phyloP scores from a whole-genome alignment of 2,329 filamentous ascomycete species.

The Corynespora cassiicola region DNA sequence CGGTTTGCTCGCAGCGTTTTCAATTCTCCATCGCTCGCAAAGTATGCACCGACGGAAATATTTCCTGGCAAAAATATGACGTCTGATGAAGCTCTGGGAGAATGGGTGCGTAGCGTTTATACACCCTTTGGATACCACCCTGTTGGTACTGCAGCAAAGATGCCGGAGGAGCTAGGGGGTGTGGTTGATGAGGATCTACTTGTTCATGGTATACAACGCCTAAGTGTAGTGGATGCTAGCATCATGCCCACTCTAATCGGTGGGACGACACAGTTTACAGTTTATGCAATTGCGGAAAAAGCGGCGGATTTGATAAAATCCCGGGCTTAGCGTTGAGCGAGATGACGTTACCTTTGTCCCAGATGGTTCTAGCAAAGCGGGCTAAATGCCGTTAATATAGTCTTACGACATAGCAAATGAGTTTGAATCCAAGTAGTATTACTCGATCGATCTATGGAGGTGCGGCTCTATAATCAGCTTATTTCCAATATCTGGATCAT shows the following conservation, averaged over 20 bases:
- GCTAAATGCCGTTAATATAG: too few relatives aligned
- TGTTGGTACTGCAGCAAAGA: conserved; percentile 21
- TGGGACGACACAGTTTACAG: conserved; percentile 18
- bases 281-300: conserved; percentile 28
- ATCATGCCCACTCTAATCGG: conserved; percentile 26
- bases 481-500: too few relatives aligned
- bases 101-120: conserved; percentile 13
- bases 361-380: too few relatives aligned
- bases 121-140: conserved; percentile 24
- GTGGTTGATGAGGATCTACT: conserved; percentile 23
- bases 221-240: conserved; percentile 30
- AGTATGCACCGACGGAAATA: conserved; percentile 18
- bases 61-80: conserved; percentile 14
- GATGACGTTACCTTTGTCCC: too few relatives aligned
- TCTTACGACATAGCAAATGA: too few relatives aligned
- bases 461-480: too few relatives aligned
- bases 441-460: too few relatives aligned
- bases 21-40: conserved; percentile 9
- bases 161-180: conserved; percentile 22
- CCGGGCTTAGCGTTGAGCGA: too few relatives aligned
- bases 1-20: conserved; percentile 16
- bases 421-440: too few relatives aligned
- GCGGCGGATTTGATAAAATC: conserved; percentile 25
- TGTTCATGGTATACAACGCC: conserved; percentile 25
- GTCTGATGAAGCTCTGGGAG: conserved; percentile 14